A percentile compares a stretch with the other conserved stretches of the same genome.
Evolutionary conservation across 2,329 filamentous ascomycete genomes (phyloP).

Genomic region (Hypomyces perniciosus): DNA sequence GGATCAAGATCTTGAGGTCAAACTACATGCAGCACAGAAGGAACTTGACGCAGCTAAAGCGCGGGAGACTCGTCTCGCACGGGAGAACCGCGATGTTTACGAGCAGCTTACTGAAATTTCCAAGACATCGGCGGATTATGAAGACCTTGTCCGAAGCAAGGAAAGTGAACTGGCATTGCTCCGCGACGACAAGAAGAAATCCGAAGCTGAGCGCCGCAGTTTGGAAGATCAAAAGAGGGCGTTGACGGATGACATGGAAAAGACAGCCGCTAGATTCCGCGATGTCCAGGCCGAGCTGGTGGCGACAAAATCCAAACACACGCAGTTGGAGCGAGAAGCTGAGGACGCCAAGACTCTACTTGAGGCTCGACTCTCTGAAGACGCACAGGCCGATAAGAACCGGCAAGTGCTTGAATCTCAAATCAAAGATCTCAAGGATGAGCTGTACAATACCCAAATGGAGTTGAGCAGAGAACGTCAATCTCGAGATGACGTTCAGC

Average conservation of each 20-base stretch:
- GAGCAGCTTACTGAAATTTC: constrained; percentile 83
- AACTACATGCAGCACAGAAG: constrained; percentile 70
- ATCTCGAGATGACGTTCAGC: constrained; percentile 86
- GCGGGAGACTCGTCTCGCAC: constrained; percentile 67
- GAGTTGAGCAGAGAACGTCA: constrained; percentile 88
- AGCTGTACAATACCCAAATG: constrained; percentile 78
- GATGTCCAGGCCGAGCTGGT: constrained; percentile 85
- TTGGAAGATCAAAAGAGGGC: constrained; percentile 73
- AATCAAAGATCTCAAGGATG: constrained; percentile 76
- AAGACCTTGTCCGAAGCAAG: constrained; percentile 87
- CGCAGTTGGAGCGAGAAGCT: constrained; percentile 80
- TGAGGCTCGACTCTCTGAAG: constrained; percentile 82
- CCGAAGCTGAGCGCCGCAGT: constrained; percentile 70
- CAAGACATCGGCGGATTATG: constrained; percentile 87
- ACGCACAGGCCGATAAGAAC: constrained; percentile 76
- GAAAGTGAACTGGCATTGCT: constrained; percentile 87
- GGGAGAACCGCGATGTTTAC: constrained; percentile 77
- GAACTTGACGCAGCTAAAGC: constrained; percentile 69
- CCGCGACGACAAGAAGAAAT: constrained; percentile 75
- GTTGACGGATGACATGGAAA: constrained; percentile 71
- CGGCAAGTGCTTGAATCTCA: constrained; percentile 80
- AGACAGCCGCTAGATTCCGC: constrained; percentile 66
- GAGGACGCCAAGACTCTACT: constrained; percentile 81
- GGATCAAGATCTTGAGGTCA: constrained; percentile 84
- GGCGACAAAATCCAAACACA: constrained; percentile 76